phyloP scores from a whole-genome alignment of 352 stramenopile species.

The Halophytophthora polymorphica region DNA sequence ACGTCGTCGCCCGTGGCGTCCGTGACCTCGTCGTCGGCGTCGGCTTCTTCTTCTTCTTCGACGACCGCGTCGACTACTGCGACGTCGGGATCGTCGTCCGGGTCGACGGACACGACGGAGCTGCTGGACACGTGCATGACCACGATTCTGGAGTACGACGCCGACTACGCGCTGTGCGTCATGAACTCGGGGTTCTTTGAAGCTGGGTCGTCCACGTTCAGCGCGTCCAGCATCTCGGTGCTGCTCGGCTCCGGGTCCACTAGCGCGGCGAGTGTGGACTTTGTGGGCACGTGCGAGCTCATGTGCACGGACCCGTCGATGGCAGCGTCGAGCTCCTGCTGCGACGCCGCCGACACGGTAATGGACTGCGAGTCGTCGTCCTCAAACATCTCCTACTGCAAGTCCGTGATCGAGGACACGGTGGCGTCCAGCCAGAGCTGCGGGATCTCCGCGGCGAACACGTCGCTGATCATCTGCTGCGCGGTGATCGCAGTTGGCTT shows the following conservation, averaged over 20 bases:
- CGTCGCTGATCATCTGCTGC: conserved; percentile 25
- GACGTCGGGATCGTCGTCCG: conserved; percentile 15
- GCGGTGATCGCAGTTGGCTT: conserved; percentile 22
- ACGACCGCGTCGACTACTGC: too few relatives aligned
- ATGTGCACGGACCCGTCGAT: conserved; percentile 29
- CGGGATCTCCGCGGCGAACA: conserved; percentile 26
- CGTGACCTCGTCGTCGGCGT: too few relatives aligned
- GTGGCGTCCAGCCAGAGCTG: conserved; percentile 40
- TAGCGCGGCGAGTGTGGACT: conserved; percentile 6
- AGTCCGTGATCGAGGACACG: conserved; percentile 34
- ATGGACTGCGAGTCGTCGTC: conserved; percentile 26
- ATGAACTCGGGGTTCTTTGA: conserved; percentile 70
- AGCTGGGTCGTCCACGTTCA: conserved; percentile 13
- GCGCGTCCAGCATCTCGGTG: conserved; percentile 2
- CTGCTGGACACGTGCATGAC: conserved; percentile 34
- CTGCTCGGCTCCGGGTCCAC: conserved; percentile 9
- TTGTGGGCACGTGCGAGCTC: conserved; percentile 23
- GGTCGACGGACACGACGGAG: conserved; percentile 13
- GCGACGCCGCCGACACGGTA: conserved; percentile 19
- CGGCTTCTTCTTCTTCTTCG: too few relatives aligned
- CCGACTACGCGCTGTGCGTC: conserved; percentile 49
- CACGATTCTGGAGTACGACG: conserved; percentile 37
- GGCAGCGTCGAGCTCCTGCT: conserved; percentile 36
- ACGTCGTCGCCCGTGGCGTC: too few relatives aligned
- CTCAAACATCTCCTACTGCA: conserved; percentile 28